Base-by-base conservation (phyloP, 371 early-diverging fungal genomes). In the Quaeritorhiza haematococci region DNA sequence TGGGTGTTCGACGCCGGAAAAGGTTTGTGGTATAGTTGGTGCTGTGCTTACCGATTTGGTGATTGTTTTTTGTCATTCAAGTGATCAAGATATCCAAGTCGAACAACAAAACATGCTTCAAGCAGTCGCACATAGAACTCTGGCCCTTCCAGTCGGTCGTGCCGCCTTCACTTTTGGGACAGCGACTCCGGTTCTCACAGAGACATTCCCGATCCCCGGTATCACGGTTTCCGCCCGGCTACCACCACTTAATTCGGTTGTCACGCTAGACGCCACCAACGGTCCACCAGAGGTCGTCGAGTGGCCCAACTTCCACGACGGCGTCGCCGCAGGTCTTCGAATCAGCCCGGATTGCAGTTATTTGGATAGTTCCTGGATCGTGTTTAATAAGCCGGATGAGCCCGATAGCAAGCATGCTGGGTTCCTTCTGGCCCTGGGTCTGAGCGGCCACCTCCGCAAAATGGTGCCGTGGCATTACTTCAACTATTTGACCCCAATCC, bases 251-350 rank as follows among this genome's bases (percentile, higher is more conserved):
- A 80, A 78, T 33, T 75, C 81, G 0, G 60, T 75, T 17, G 74
- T 84, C 2, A 66, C 69, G 19, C 59, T 83, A 0, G 87, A 84
- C 10, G 69, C 76, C n/a, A 34, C 65, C 0, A 54, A 53, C 17
- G 60, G 73, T 19, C 68, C 69, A 1, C 61, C 73, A 3, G 83
- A 86, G 2, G 61, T 72, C 3, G 34, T 76, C 1, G 74, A 80
- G 30, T 94, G 94, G 95, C 87, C 93, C 0, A 69, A 79, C 5
- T 93, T 94, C 58, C 92, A 94, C 66, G 82, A 85, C 48, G 95
- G 94, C 0, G 91, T 89, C 0, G 86, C 92, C 19, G 78, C 87
- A 0, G 92, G 87, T 3, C 73, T 93, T 3, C 72, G 84, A 4
- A 79, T 93, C 0, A 76, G 82, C 1, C 75, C 81, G 0, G 74